A percentile compares a stretch with the other conserved stretches of the same genome.
These are phyloP conservation scores for Rhodotorula diobovata DNA, from an alignment of 768 basidiomycete genomes.

Conservation along the genomic window DNA sequence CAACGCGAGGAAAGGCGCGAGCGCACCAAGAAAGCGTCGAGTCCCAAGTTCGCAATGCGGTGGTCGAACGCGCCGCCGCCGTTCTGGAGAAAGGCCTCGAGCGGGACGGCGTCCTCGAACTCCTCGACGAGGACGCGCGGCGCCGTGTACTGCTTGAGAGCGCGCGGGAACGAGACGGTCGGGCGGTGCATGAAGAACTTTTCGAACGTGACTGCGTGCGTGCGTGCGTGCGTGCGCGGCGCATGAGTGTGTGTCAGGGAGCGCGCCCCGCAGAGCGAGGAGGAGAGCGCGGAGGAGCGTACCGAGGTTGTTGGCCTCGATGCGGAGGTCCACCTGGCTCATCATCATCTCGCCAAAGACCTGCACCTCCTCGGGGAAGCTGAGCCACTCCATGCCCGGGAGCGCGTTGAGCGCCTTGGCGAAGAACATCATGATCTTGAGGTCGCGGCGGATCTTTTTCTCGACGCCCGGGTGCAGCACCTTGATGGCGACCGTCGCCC, in stretches of 20 bases:
- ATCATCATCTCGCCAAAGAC: slow-evolving; percentile 97
- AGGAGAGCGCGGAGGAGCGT: background rate
- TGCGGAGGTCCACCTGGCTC: slow-evolving; percentile 82
- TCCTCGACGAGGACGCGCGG: slow-evolving; percentile 83
- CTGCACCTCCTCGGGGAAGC: slow-evolving; percentile 86
- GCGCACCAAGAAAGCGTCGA: slow-evolving; percentile 91
- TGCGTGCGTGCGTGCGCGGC: no score
- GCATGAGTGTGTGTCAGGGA: no score
- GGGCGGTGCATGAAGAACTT: slow-evolving; percentile 69
- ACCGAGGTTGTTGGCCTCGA: slow-evolving; percentile 78
- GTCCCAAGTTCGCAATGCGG: slow-evolving; percentile 80
- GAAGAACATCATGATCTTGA: slow-evolving; percentile 92
- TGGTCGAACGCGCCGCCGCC: slow-evolving; percentile 90
- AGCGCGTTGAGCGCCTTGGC: slow-evolving; percentile 69
- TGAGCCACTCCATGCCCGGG: slow-evolving; percentile 95
- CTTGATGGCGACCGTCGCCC: slow-evolving; percentile 88
- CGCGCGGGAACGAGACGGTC: slow-evolving; percentile 83
- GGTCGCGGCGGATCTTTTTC: slow-evolving; percentile 78
- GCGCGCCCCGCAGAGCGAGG: background rate
- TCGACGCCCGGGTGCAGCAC: slow-evolving; percentile 82
- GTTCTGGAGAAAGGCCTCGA: slow-evolving; percentile 78
- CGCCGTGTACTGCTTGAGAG: slow-evolving; percentile 74
- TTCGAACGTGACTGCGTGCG: slow-evolving; percentile 61
- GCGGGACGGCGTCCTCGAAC: slow-evolving; percentile 81
- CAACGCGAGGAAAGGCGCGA: no score